Base-by-base conservation (phyloP, 1,284 basidiomycete genomes). In the Sphaerobolus stellatus region DNA sequence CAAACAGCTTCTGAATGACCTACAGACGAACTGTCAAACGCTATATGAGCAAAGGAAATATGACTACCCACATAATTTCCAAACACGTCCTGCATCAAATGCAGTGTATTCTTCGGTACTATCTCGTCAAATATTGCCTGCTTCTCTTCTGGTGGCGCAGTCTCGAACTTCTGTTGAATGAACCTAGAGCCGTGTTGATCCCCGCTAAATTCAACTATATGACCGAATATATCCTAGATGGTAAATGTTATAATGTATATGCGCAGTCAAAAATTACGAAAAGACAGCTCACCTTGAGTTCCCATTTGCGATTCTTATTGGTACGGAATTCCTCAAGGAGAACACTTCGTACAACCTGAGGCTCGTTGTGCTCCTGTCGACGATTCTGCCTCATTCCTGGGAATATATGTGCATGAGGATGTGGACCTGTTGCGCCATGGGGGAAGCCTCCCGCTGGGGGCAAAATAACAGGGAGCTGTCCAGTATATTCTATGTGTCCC, bases 1-100 rank as follows among this genome's bases (percentile, higher is more conserved):
- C 96, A 63, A 98, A 90, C 63, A 98, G 73, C 73, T 98, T 98
- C 71, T 99, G 96, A 56, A 98, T 86, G 55, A 94, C 92, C 91
- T 93, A 61, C 30, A 34, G 14, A 8, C 50, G 33, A 29, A 56
- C 13, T 14, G 54, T 58, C 28, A 53, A 53, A 29, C 46, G 52
- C 54, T 47, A 6, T 43, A 7, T n/a, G 13, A 24, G 40, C 6
- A 56, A 56, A 28, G 25, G 18, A 51, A 44, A 2, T 30, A 58
- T 22, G n/a, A n/a, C n/a, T 16, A 71, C 83, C 61, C 64, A 91
- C 86, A 75, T 98, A 99, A 76, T 99, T 99, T 56, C 96, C 96
- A 68, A 98, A 99, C 40, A 98, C 93, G 66, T 98, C 94, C 61
- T 89, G 89, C 66, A 96, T 92, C 53, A 99, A 79, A 58, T 86